Conservation (phyloP, 257 asterid genomes). For the Catharanthus roseus region DNA sequence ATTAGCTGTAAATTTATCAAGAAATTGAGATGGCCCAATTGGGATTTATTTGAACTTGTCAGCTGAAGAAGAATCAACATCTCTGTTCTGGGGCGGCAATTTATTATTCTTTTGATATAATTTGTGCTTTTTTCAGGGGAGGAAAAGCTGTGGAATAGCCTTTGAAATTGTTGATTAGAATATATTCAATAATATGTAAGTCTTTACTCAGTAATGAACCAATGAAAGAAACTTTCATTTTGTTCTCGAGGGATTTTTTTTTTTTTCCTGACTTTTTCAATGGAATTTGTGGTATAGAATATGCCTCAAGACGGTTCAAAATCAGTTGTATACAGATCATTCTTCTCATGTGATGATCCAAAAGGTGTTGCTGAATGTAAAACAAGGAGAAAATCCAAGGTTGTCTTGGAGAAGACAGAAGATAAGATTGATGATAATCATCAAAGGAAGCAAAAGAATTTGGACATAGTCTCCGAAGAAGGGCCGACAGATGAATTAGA, state of each 20-base stretch:
- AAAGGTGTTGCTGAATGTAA: conserved; percentile 62
- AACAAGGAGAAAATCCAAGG: conserved; percentile 46
- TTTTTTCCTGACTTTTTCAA: conserved; percentile 30
- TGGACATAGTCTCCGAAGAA: conserved; percentile 21
- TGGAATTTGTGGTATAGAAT: conserved; percentile 28
- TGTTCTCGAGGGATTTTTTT: conserved; percentile 12
- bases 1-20: background rate
- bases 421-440: conserved; percentile 9
- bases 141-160: conserved; percentile 11
- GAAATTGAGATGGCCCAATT: background rate
- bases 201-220: conserved; percentile 22
- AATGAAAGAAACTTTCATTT: conserved; percentile 7
- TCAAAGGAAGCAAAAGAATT: conserved; percentile 17
- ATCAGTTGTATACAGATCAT: conserved; percentile 59
- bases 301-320: conserved; percentile 61
- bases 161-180: conserved; percentile 17
- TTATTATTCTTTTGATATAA: conserved; percentile 16
- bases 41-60: conserved; percentile 24
- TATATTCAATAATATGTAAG: conserved; percentile 17
- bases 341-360: conserved; percentile 66
- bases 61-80: conserved; percentile 7
- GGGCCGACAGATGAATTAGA: conserved; percentile 28
- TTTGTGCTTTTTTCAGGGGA: conserved; percentile 21
- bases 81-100: conserved; percentile 38
- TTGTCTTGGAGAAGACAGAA: conserved; percentile 24